These are phyloP conservation scores for Schizopora paradoxa DNA, from an alignment of 1,284 basidiomycete species.

Conservation along the genomic window DNA sequence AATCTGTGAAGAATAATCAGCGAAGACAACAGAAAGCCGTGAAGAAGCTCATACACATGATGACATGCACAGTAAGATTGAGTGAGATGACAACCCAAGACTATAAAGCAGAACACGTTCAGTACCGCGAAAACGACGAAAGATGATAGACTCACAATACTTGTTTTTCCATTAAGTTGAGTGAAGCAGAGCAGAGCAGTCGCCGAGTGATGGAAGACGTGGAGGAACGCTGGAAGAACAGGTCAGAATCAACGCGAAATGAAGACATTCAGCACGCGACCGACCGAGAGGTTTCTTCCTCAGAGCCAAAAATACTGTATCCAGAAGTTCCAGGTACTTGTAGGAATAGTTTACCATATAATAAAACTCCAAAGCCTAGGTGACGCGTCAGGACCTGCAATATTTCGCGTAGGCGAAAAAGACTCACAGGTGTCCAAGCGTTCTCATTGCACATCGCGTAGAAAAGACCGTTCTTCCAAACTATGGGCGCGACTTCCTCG, in stretches of 20 bases:
- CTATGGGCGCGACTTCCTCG: slow-evolving; percentile 82
- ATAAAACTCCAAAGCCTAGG: slow-evolving; percentile 79
- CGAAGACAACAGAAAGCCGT: slow-evolving; percentile 3
- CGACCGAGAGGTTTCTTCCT: slow-evolving; percentile 96
- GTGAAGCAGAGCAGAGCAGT: slow-evolving; percentile 93
- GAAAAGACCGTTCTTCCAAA: slow-evolving; percentile 67
- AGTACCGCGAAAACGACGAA: slow-evolving; percentile 9
- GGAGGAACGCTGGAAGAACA: slow-evolving; percentile 73
- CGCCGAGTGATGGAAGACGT: slow-evolving; percentile 99
- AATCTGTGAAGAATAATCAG: slow-evolving; percentile 51
- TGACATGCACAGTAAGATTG: slow-evolving; percentile 92
- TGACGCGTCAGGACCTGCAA: slow-evolving; percentile 12
- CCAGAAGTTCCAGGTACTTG: slow-evolving; percentile 91
- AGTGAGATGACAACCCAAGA: slow-evolving; percentile 96
- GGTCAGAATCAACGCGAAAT: slow-evolving; percentile 9
- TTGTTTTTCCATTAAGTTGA: slow-evolving; percentile 90
- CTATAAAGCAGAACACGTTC: slow-evolving; percentile 41
- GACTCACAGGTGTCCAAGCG: slow-evolving; percentile 81
- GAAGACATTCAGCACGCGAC: slow-evolving; percentile 27
- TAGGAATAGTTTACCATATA: slow-evolving; percentile 99
- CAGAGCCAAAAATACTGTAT: slow-evolving; percentile 95
- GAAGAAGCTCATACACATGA: slow-evolving; percentile 81
- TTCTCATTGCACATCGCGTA: slow-evolving; percentile 72
- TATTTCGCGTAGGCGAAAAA: slow-evolving; percentile 14
- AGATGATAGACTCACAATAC: slow-evolving; percentile 55